Evolutionary conservation across 768 basidiomycete species (phyloP).

Genomic region (Podaxis sp.): DNA sequence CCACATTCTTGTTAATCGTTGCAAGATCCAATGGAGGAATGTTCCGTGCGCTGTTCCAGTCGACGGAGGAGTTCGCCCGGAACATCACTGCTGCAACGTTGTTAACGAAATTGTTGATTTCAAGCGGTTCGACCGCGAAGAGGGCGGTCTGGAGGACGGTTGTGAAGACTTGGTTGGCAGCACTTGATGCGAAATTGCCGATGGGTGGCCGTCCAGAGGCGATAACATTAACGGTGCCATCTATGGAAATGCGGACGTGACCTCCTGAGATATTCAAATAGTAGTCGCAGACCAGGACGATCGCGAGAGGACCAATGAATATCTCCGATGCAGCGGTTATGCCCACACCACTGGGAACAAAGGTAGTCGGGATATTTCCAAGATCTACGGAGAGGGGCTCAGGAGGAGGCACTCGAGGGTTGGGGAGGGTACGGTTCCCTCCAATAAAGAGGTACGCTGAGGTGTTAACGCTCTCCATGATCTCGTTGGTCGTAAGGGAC

Average conservation of each 20-base stretch:
- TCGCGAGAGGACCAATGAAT: conserved; percentile 6
- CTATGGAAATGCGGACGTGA: not conserved
- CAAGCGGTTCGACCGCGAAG: not conserved
- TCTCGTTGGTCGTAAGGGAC: not conserved
- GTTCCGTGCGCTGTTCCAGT: not conserved
- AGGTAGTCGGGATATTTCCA: conserved; percentile 1
- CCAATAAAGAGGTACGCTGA: conserved; percentile 5
- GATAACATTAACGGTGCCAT: not conserved
- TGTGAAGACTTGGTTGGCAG: conserved; percentile 8
- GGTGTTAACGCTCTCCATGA: not conserved
- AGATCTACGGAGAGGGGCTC: conserved; percentile 1
- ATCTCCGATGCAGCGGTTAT: not conserved
- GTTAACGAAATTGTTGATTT: not conserved
- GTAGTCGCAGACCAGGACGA: conserved; percentile 7
- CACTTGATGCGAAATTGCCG: conserved; percentile 8
- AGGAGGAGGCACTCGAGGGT: not conserved
- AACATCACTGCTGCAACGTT: conserved; percentile 10
- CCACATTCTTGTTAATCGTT: conserved; percentile 8
- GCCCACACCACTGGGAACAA: not conserved
- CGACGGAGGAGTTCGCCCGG: conserved; percentile 6
- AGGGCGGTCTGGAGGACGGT: not conserved
- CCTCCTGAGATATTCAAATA: conserved; percentile 1
- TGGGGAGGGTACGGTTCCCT: conserved; percentile 1
- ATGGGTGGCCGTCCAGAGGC: not conserved
- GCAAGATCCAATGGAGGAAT: not conserved